Conservation (phyloP, 805 yeast species). For the Candida dendrica region DNA sequence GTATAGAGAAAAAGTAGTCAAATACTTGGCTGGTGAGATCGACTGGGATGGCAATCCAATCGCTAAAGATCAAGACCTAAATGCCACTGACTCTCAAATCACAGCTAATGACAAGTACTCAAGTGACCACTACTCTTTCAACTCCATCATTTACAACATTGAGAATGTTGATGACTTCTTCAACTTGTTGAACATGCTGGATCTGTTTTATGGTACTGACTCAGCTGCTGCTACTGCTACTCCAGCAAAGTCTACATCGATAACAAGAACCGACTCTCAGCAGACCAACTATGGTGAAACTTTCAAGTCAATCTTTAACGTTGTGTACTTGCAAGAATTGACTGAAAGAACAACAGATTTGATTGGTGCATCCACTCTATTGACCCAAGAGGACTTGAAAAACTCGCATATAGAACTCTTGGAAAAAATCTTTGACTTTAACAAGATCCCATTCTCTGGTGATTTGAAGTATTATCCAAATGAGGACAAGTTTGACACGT, state of each 20-base stretch:
- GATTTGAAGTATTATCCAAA: conserved; percentile 61
- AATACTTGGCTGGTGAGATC: conserved; percentile 20
- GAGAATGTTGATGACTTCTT: conserved; percentile 17
- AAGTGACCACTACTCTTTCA: conserved; percentile 7
- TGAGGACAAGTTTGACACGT: conserved; percentile 58
- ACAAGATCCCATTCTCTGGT: conserved; percentile 58
- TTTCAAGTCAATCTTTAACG: conserved; percentile 31
- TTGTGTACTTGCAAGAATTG: conserved; percentile 49
- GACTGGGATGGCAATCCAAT: conserved; percentile 23
- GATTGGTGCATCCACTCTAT: conserved; percentile 50
- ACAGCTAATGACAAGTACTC: conserved; percentile 6
- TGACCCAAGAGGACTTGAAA: conserved; percentile 16
- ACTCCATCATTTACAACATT: conserved; percentile 16
- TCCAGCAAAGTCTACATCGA: background rate
- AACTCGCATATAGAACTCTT: conserved; percentile 26
- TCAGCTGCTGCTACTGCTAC: conserved; percentile 1
- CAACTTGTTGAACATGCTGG: conserved; percentile 16
- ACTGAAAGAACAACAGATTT: conserved; percentile 66
- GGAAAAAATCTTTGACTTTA: conserved; percentile 27
- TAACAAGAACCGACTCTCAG: too few relatives aligned
- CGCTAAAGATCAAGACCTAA: conserved; percentile 5
- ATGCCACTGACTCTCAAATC: conserved; percentile 1
- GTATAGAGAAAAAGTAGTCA: conserved; percentile 45
- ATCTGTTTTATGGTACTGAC: conserved; percentile 20
- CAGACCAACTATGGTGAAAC: background rate